phyloP scores from a whole-genome alignment of 352 stramenopile genomes.

The Phytophthora agathidicida region DNA sequence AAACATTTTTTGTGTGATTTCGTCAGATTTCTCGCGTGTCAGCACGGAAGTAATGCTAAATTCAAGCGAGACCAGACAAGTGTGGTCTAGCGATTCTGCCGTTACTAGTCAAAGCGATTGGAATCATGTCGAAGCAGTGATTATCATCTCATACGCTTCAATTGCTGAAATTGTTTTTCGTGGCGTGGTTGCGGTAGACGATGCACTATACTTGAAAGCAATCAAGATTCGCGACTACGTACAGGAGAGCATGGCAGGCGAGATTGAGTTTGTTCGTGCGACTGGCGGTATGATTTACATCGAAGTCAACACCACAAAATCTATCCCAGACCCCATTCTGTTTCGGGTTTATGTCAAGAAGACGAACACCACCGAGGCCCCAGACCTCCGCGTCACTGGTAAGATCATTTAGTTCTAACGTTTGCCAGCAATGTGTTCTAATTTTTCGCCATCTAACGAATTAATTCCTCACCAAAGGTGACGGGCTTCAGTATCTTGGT shows the following conservation, averaged over 20 bases:
- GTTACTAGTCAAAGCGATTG: conserved; percentile 26
- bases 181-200: conserved; percentile 23
- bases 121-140: conserved; percentile 25
- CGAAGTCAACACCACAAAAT: conserved; percentile 3
- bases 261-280: conserved; percentile 26
- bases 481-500: conserved; percentile 38
- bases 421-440: background rate
- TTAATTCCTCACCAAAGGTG: conserved; percentile 24
- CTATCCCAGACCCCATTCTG: conserved; percentile 19
- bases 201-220: conserved; percentile 47
- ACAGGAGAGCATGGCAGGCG: conserved; percentile 14
- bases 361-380: background rate
- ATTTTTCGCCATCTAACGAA: background rate
- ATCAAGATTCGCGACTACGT: conserved; percentile 31
- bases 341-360: conserved; percentile 46
- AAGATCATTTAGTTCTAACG: background rate
- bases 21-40: conserved; percentile 47
- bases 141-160: conserved; percentile 27
- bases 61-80: conserved; percentile 1
- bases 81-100: conserved; percentile 46
- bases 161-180: conserved; percentile 43
- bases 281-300: conserved; percentile 60
- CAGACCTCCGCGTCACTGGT: conserved; percentile 42
- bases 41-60: conserved; percentile 43
- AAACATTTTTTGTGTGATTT: too few relatives aligned